Percentiles rank a stretch among this genome's conserved stretches.
These are phyloP conservation scores for Aspergillus mulundensis DNA, from an alignment of 495 filamentous ascomycete genomes.

Conservation along the genomic window DNA sequence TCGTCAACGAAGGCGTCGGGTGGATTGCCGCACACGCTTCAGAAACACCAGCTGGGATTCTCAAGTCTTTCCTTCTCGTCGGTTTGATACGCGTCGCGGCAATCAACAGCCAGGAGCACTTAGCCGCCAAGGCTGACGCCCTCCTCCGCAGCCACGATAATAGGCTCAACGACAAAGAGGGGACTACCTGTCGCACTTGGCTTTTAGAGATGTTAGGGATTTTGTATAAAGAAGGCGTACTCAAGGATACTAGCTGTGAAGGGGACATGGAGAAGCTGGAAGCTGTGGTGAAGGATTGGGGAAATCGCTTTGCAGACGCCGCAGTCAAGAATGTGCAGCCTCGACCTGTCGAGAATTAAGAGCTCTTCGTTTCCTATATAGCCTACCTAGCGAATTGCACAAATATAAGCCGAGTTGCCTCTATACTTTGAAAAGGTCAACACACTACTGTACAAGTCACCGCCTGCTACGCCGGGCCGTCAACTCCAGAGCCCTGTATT, in stretches of 20 bases:
- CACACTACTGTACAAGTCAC: neutral
- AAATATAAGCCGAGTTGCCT: neutral
- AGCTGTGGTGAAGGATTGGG: slow-evolving; percentile 5
- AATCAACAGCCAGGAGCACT: neutral
- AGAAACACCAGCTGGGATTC: slow-evolving; percentile 1
- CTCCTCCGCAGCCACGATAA: slow-evolving; percentile 5
- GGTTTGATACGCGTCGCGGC: slow-evolving; percentile 18
- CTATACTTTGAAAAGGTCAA: neutral
- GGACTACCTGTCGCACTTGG: slow-evolving; percentile 10
- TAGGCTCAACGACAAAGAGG: neutral
- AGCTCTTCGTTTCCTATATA: too few species aligned
- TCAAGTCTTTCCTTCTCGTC: slow-evolving; percentile 18
- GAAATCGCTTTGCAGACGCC: slow-evolving; percentile 3
- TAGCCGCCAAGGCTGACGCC: neutral
- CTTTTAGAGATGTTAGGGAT: neutral
- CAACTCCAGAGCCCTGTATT: neutral
- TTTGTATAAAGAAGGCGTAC: neutral
- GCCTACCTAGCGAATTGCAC: too few species aligned
- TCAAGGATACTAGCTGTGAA: neutral
- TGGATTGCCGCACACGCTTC: slow-evolving; percentile 15
- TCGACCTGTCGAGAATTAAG: slow-evolving; percentile 2
- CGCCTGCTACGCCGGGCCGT: neutral
- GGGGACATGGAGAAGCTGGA: slow-evolving; percentile 1
- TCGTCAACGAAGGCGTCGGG: slow-evolving; percentile 13
- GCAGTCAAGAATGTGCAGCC: slow-evolving; percentile 13